Base-by-base conservation (phyloP, 306 rosid genomes). In the Cucurbita argyrosperma region DNA sequence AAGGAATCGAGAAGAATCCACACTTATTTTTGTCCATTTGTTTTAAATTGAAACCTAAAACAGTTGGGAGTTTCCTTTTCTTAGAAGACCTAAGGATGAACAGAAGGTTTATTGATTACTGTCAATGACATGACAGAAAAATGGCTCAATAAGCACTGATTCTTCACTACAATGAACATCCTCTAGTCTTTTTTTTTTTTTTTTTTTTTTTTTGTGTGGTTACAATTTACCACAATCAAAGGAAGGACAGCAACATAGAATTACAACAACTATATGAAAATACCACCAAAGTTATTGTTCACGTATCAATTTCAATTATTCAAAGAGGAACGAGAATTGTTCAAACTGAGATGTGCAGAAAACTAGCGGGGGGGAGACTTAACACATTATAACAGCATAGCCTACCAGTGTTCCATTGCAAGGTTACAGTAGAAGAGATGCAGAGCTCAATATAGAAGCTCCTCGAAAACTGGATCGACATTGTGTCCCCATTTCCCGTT, bases 391-490 rank as follows among this genome's bases (percentile, higher is more conserved):
- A 10, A 42, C 3, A 19, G 68, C 23, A 37, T 19, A 62, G 67
- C 56, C 76, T 79, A 58, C 80, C 75, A 67, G 53, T 49, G 40
- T 19, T 80, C 71, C 77, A 78, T 81, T 52, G 74, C 74, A 75
- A 80, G 47, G 71, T 73, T 68, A 64, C 74, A 71, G 62, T 51
- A 70, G 46, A 50, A 8, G 47, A 74, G 67, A 66, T 73, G 80
- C 79, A 75, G 81, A 1, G 52, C 52, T 91, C 84, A 95, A 74
- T 95, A 91, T 21, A 95, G 92, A 72, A 95, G 88, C 86, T 89
- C 96, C 85, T 89, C 90, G 78, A 84, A 95, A 43, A 91, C 97
- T 52, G 89, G 93, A 85, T 95, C 96, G 56, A 95, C 87, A 46
- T 81, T 81, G 69, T 87, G 91, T 74, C 79, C 89, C 99, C 97